These are phyloP conservation scores for Lasiodiplodia theobromae DNA, from an alignment of 2,329 filamentous ascomycete genomes.

Conservation along the genomic window DNA sequence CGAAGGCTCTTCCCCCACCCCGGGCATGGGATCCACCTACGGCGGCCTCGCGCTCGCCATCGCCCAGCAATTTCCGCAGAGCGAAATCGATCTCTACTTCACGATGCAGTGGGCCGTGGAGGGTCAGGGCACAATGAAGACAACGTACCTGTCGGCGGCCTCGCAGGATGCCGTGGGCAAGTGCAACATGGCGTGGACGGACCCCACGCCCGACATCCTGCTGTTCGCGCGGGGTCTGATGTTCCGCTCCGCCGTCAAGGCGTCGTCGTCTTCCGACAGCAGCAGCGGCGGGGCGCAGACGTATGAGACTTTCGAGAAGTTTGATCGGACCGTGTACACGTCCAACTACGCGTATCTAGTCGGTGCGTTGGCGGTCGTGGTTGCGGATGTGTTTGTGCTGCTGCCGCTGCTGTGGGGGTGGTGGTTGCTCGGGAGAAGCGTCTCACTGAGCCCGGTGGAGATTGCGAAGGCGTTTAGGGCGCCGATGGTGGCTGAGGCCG, in stretches of 20 bases:
- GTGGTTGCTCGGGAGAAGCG: neutral
- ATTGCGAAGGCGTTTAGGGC: neutral
- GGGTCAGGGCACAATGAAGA: neutral
- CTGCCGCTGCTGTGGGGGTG: neutral
- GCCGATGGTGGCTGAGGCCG: too few species aligned
- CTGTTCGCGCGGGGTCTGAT: neutral
- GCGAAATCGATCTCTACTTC: neutral
- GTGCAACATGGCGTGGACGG: neutral
- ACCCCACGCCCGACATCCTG: conserved; percentile 6
- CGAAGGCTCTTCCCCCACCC: too few species aligned
- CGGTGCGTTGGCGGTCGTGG: neutral
- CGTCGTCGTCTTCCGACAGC: too few species aligned
- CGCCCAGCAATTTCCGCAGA: neutral
- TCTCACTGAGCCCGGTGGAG: neutral
- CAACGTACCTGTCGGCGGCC: neutral
- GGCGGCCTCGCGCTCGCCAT: neutral
- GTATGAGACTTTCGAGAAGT: neutral
- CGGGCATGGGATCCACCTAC: neutral
- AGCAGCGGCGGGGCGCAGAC: neutral
- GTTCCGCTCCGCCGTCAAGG: conserved; percentile 4
- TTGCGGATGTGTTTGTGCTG: neutral
- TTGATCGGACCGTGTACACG: neutral
- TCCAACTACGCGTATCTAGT: neutral
- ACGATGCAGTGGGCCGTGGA: too few species aligned
- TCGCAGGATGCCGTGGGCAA: neutral